phyloP scores from a whole-genome alignment of 2,329 filamentous ascomycete genomes.

The Penicillium capsulatum region DNA sequence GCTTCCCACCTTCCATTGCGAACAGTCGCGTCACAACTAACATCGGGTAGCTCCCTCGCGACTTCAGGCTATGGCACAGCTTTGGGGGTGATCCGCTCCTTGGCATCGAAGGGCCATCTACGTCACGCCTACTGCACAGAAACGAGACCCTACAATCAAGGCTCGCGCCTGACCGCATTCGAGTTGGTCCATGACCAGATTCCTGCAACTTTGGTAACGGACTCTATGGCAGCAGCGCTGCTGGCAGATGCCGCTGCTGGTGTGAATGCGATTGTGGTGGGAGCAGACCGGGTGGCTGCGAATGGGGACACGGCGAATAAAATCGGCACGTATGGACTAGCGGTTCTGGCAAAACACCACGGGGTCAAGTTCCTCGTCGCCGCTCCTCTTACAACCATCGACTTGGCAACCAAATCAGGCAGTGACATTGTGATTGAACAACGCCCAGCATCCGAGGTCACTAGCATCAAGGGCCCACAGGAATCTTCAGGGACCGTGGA shows the following conservation, averaged over 20 bases:
- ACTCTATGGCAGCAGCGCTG: conserved; percentile 92
- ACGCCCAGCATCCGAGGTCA: conserved; percentile 75
- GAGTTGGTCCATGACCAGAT: conserved; percentile 94
- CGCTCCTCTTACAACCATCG: conserved; percentile 90
- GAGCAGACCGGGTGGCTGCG: conserved; percentile 88
- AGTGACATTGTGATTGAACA: conserved; percentile 86
- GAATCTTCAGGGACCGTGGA: conserved; percentile 55
- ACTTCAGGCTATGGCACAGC: conserved; percentile 98
- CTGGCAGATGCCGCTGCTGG: conserved; percentile 59
- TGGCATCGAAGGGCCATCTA: conserved; percentile 63
- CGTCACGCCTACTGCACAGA: conserved; percentile 92
- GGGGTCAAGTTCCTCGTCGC: conserved; percentile 93
- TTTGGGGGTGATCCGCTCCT: conserved; percentile 83
- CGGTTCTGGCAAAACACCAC: conserved; percentile 83
- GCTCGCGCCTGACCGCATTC: conserved; percentile 88
- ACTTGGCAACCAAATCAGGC: conserved; percentile 73
- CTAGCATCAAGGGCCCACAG: conserved; percentile 73
- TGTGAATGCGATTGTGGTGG: conserved; percentile 85
- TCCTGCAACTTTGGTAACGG: conserved; percentile 84
- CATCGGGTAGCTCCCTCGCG: conserved; percentile 65
- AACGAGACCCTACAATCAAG: conserved; percentile 96
- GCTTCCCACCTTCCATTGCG: conserved; percentile 18
- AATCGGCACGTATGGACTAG: conserved; percentile 89
- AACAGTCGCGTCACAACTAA: conserved; percentile 2
- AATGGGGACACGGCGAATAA: conserved; percentile 99